phyloP scores from a whole-genome alignment of 805 yeast species.

The Cyberlindnera bimundalis region DNA sequence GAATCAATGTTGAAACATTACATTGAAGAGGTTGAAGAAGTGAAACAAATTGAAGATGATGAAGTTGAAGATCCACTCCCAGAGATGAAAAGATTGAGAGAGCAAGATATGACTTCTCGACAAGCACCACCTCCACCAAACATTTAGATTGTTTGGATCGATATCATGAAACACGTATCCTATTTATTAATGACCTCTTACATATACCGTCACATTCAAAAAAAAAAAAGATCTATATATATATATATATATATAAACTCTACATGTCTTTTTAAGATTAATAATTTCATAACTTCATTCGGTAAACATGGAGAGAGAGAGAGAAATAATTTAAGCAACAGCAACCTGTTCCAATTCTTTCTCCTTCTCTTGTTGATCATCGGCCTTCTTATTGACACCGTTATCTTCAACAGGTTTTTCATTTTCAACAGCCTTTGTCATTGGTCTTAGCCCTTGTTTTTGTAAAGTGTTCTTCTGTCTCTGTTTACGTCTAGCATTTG shows the following conservation, averaged over 20 bases:
- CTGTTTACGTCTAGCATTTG: constrained; percentile 28
- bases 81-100: constrained; percentile 17
- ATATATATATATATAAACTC: too few species aligned
- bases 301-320: background rate
- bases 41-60: constrained; percentile 47
- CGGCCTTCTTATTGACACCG: background rate
- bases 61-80: constrained; percentile 18
- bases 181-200: constrained; percentile 6
- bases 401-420: background rate
- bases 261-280: background rate
- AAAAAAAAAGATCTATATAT: too few species aligned
- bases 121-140: constrained; percentile 22
- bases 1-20: constrained; percentile 70
- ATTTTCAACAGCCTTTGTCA: background rate
- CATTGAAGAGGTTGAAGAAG: constrained; percentile 62
- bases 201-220: too few species aligned
- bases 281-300: background rate
- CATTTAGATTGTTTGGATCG: background rate
- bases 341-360: constrained; percentile 1
- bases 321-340: background rate
- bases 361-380: background rate
- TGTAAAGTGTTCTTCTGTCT: constrained; percentile 13
- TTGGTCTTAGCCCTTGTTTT: constrained; percentile 8
- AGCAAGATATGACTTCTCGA: constrained; percentile 11
- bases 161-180: background rate